Conservation (phyloP, 1,284 basidiomycete genomes). For the Hypsizygus ulmarius region DNA sequence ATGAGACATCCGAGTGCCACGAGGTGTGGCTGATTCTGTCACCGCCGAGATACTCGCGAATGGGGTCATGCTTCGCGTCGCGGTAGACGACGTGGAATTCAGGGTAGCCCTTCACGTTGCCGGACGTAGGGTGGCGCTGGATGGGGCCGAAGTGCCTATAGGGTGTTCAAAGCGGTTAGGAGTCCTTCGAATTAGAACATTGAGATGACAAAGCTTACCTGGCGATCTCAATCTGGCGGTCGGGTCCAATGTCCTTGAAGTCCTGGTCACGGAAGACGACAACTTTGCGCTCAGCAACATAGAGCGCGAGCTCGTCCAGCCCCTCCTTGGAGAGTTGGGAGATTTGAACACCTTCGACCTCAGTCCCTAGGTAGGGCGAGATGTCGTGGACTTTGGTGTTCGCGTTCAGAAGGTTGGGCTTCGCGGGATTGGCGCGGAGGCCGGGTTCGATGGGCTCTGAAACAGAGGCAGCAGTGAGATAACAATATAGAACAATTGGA, state of each 20-base stretch:
- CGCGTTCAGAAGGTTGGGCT: constrained; percentile 46
- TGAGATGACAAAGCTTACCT: constrained; percentile 23
- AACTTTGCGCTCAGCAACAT: constrained; percentile 57
- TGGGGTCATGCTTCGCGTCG: constrained; percentile 8
- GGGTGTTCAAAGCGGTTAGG: neutral
- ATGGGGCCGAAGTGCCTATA: constrained; percentile 54
- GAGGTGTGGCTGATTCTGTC: constrained; percentile 31
- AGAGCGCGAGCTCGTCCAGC: constrained; percentile 61
- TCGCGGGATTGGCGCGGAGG: constrained; percentile 45
- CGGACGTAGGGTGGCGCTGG: constrained; percentile 43
- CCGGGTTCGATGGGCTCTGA: constrained; percentile 44
- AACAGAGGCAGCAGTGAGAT: neutral
- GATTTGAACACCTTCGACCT: constrained; percentile 58
- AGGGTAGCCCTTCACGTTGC: constrained; percentile 37
- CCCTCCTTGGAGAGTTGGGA: constrained; percentile 52
- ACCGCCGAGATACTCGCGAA: constrained; percentile 23
- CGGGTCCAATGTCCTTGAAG: constrained; percentile 52
- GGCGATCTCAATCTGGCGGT: constrained; percentile 50
- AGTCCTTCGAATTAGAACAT: neutral
- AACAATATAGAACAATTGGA: neutral
- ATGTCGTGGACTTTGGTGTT: constrained; percentile 41
- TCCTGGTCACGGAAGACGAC: constrained; percentile 57
- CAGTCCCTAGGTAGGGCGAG: constrained; percentile 58
- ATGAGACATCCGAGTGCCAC: constrained; percentile 47
- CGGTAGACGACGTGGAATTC: constrained; percentile 35